Evolutionary conservation across 495 filamentous ascomycete genomes (phyloP).

Genomic region (Lasiosphaeria hispida): DNA sequence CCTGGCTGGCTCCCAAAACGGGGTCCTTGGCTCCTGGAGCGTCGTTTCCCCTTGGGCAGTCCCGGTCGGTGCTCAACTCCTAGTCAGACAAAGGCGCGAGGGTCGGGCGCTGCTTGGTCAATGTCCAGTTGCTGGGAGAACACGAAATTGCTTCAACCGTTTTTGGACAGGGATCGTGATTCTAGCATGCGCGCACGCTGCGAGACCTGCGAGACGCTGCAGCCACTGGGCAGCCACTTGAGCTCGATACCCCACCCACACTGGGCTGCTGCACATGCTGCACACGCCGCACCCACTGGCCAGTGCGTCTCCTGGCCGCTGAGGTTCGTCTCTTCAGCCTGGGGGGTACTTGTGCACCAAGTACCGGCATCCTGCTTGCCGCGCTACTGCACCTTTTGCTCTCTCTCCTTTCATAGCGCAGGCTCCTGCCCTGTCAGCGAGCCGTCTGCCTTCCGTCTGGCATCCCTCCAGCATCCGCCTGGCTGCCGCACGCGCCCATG

Average conservation of each 20-base stretch:
- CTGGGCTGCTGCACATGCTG: slow-evolving; percentile 1
- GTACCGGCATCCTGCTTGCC: slow-evolving; percentile 27
- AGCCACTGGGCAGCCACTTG: slow-evolving; percentile 20
- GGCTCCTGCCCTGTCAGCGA: not conserved
- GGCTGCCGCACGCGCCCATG: slow-evolving; percentile 13
- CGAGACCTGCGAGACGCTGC: slow-evolving; percentile 12
- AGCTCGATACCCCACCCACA: slow-evolving; percentile 13
- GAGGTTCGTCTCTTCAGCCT: slow-evolving; percentile 10
- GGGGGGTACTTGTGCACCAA: slow-evolving; percentile 21
- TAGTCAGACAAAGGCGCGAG: slow-evolving; percentile 23
- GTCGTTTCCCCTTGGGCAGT: too few relatives aligned
- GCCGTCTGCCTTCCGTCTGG: not conserved
- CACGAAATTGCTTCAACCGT: slow-evolving; percentile 38
- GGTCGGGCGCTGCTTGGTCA: slow-evolving; percentile 2
- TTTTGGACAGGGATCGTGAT: slow-evolving; percentile 32
- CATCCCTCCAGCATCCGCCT: not conserved
- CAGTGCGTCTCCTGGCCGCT: slow-evolving; percentile 22
- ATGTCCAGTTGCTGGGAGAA: slow-evolving; percentile 29
- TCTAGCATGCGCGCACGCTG: slow-evolving; percentile 29
- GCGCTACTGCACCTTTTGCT: slow-evolving; percentile 2
- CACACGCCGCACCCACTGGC: slow-evolving; percentile 23
- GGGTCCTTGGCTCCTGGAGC: too few relatives aligned
- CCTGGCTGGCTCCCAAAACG: too few relatives aligned
- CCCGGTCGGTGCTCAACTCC: not conserved
- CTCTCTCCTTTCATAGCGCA: not conserved